Conservation (phyloP, 2,329 filamentous ascomycete genomes). For the Aureobasidium sp. region DNA sequence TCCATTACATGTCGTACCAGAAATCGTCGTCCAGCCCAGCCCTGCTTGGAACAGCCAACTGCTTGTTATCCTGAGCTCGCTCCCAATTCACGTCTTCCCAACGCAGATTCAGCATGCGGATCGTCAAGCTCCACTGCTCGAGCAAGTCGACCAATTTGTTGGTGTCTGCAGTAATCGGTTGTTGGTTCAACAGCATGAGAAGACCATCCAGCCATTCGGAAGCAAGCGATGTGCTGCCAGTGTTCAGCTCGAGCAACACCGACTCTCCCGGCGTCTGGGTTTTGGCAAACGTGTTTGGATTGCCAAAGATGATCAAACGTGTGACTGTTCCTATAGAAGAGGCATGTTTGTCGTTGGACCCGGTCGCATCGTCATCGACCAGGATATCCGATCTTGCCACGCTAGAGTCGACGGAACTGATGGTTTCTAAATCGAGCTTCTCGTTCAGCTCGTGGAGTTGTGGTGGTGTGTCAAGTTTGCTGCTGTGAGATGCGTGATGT, state of each 20-base stretch:
- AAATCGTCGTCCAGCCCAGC: slow-evolving; percentile 88
- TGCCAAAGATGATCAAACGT: slow-evolving; percentile 9
- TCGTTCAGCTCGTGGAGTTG: slow-evolving; percentile 64
- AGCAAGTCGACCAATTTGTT: slow-evolving; percentile 81
- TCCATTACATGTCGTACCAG: slow-evolving; percentile 60
- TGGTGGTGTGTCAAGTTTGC: slow-evolving; percentile 53
- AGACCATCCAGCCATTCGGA: slow-evolving; percentile 96
- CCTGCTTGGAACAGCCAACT: slow-evolving; percentile 58
- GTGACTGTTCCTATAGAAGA: slow-evolving; percentile 10
- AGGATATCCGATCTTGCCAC: slow-evolving; percentile 2
- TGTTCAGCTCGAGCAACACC: slow-evolving; percentile 73
- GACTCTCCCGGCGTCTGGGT: slow-evolving; percentile 42
- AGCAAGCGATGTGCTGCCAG: slow-evolving; percentile 69
- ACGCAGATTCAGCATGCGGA: slow-evolving; percentile 80
- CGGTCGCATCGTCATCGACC: neutral
- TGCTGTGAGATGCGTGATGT: slow-evolving; percentile 78
- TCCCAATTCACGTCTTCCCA: slow-evolving; percentile 62
- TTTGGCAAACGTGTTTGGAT: neutral
- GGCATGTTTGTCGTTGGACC: neutral
- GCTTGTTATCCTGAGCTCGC: slow-evolving; percentile 21
- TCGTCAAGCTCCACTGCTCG: slow-evolving; percentile 84
- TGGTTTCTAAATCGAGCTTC: slow-evolving; percentile 76
- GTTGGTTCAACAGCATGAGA: slow-evolving; percentile 88
- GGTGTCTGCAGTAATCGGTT: slow-evolving; percentile 94
- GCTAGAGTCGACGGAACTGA: slow-evolving; percentile 91